Evolutionary conservation across 1,284 basidiomycete species (phyloP), one percentile per base, ranked within the genome.

Genomic region (Fomitopsis schrenkii): DNA sequence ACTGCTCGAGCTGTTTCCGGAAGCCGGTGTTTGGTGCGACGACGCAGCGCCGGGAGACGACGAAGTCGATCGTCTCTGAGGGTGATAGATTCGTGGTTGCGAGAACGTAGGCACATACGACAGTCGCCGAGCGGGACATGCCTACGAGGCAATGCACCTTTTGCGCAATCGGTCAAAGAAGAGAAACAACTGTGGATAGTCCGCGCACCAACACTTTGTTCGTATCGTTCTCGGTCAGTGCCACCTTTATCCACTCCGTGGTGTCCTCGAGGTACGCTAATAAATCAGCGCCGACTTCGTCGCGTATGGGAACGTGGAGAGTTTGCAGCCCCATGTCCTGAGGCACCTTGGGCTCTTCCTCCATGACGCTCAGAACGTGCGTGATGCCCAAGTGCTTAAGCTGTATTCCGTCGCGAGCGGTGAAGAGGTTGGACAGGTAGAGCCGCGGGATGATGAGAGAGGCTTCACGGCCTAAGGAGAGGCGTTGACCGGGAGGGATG

Each of bases 361-460:
- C 75, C 36, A 77, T 58, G 44, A 76, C 70, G 15, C 76, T 76
- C 26, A 80, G 62, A 59, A 80, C 67, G 65, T 80, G 78, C 19
- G 78, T 79, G 61, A 79, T 73, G 35, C 75, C 73, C 9, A 78
- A 67, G 8, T 72, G 72, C 10, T 65, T 63, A 26, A 91, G 76
- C 57, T 79, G 77, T 7, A 77, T 74, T 14, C 73, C 71, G 66
- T 83, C 74, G 26, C 73, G 71, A 9, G 86, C 89, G 15, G 83
- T 84, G 68, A 74, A 77, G 62, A 81, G 79, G 67, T 86, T 86
- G 2, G 88, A 84, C 55, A 92, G 82, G 68, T 85, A 92, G 28
- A 92, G 73, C 17, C 85, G 80, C 5, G 86, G 83, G 0, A 83
- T 68, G 66, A 92, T 86, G 55, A 64, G 59, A 26, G 67, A 67